phyloP scores from a whole-genome alignment of 331 rosid genomes.

The Pyracantha coccinea region DNA sequence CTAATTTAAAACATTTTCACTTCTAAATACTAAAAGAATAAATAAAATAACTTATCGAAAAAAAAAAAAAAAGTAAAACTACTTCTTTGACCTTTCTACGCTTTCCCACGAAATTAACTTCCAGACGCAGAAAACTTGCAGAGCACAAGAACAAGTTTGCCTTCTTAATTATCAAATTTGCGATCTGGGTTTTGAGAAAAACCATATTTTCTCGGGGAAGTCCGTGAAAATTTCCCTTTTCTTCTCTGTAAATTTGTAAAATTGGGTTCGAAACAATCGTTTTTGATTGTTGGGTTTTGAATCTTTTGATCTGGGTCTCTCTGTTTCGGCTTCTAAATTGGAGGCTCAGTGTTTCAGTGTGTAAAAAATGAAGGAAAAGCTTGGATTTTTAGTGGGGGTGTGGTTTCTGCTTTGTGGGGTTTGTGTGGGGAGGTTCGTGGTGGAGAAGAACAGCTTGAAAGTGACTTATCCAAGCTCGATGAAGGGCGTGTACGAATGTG shows the following conservation, averaged over 20 bases:
- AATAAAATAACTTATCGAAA: too few species aligned
- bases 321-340: not conserved
- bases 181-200: constrained; percentile 23
- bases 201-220: not conserved
- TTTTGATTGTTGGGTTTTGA: not conserved
- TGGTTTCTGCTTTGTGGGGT: constrained; percentile 45
- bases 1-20: too few species aligned
- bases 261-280: not conserved
- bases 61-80: not conserved
- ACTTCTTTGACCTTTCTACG: not conserved
- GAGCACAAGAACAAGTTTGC: not conserved
- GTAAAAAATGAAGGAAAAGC: constrained; percentile 33
- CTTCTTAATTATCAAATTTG: not conserved
- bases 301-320: constrained; percentile 15
- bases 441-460: constrained; percentile 88
- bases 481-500: constrained; percentile 67
- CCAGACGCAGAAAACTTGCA: not conserved
- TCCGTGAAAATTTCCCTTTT: not conserved
- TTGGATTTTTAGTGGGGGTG: constrained; percentile 30
- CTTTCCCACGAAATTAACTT: not conserved
- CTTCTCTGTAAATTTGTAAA: not conserved
- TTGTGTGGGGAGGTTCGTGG: constrained; percentile 74
- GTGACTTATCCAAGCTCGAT: constrained; percentile 55
- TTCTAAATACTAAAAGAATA: too few species aligned
- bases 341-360: constrained; percentile 10